Evolutionary conservation across 495 filamentous ascomycete species (phyloP).

Genomic region (Astrothelium macrocarpum): DNA sequence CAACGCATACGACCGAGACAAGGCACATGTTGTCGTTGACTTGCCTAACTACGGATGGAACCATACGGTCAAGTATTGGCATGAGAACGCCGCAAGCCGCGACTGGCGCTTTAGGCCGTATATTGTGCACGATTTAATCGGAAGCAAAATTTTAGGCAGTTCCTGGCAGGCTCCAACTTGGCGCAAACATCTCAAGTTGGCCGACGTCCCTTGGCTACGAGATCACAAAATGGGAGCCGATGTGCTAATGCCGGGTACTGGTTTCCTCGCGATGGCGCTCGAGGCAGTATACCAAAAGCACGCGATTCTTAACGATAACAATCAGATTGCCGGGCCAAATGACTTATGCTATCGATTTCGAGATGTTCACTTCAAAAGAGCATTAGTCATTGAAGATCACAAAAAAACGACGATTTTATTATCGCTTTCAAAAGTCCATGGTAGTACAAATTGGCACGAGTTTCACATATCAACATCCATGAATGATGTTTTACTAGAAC

Average conservation of each 20-base stretch:
- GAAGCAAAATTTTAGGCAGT: slow-evolving; percentile 38
- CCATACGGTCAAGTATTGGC: slow-evolving; percentile 8
- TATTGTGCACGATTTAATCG: slow-evolving; percentile 46
- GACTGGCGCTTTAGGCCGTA: slow-evolving; percentile 38
- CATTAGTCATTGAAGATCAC: neutral
- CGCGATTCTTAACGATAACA: neutral
- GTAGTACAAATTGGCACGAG: slow-evolving; percentile 5
- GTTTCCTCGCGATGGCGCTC: slow-evolving; percentile 24
- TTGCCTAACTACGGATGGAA: slow-evolving; percentile 5
- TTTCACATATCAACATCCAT: neutral
- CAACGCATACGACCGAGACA: neutral
- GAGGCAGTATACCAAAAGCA: neutral
- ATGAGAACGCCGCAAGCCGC: slow-evolving; percentile 33
- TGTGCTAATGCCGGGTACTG: slow-evolving; percentile 35
- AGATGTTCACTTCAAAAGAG: slow-evolving; percentile 3
- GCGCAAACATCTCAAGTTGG: slow-evolving; percentile 35
- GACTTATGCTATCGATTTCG: neutral
- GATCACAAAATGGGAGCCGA: slow-evolving; percentile 35
- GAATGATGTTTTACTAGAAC: neutral
- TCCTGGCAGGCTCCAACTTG: slow-evolving; percentile 43
- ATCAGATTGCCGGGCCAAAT: neutral
- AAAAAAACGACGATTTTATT: neutral
- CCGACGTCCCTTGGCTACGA: slow-evolving; percentile 37
- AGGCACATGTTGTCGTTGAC: neutral
- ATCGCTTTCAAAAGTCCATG: neutral